These are phyloP conservation scores for Boechera divaricarpa DNA, from an alignment of 345 rosid species.

Conservation along the genomic window DNA sequence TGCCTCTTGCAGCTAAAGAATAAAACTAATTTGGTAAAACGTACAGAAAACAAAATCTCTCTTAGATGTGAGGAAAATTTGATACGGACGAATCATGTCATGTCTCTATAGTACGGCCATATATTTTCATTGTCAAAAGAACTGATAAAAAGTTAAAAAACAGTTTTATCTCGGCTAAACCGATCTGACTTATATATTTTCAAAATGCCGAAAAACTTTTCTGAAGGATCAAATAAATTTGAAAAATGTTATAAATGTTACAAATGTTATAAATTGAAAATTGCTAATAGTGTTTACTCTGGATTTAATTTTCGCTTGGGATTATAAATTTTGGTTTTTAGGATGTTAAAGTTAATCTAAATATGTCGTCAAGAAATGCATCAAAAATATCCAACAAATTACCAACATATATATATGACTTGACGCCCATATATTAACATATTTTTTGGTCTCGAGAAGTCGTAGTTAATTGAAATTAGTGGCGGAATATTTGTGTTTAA, in stretches of 20 bases:
- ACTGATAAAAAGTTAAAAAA: not conserved
- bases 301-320: not conserved
- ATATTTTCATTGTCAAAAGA: not conserved
- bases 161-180: not conserved
- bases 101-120: conserved; percentile 1
- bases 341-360: not conserved
- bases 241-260: not conserved
- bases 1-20: conserved; percentile 38
- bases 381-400: not conserved
- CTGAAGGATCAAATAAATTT: not conserved
- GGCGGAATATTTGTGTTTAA: no score
- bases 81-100: conserved; percentile 29
- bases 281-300: not conserved
- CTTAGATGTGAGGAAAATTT: conserved; percentile 18
- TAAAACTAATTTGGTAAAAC: conserved; percentile 7
- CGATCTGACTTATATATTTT: not conserved
- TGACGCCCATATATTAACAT: no score
- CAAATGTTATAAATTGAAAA: not conserved
- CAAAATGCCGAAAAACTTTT: not conserved
- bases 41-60: conserved; percentile 13
- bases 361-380: not conserved
- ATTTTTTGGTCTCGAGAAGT: no score
- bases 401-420: no score
- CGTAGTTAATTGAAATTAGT: not conserved
- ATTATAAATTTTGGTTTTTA: not conserved